A percentile compares a stretch with the other conserved stretches of the same genome.
phyloP scores from a whole-genome alignment of 208 protist species.

The Phytomonas sp. region DNA sequence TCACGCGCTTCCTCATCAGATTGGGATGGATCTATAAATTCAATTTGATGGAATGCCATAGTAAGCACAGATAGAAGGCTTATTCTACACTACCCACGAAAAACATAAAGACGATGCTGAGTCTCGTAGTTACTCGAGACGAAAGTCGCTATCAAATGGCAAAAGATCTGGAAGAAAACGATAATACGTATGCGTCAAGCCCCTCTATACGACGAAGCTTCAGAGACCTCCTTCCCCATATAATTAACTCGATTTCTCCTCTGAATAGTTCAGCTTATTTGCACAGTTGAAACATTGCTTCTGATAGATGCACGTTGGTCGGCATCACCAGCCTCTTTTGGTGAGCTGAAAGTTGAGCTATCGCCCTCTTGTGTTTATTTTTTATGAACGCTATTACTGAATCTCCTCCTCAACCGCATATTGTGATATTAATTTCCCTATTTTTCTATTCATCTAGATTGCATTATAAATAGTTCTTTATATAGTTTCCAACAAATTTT shows the following conservation, averaged over 20 bases:
- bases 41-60: not conserved
- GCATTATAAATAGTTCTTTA: conserved; percentile 5
- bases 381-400: not conserved
- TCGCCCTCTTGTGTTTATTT: not conserved
- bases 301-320: not conserved
- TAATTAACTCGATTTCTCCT: not conserved
- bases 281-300: not conserved
- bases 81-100: not conserved
- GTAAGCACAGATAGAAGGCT: not conserved
- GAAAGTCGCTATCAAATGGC: too few species aligned
- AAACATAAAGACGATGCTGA: too few species aligned
- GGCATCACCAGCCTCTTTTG: not conserved
- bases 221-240: not conserved
- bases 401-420: not conserved
- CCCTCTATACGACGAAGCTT: not conserved
- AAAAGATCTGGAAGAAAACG: not conserved
- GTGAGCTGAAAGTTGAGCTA: not conserved
- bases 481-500: not conserved
- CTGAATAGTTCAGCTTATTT: not conserved
- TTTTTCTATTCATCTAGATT: conserved; percentile 6
- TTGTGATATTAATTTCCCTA: not conserved
- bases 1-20: not conserved
- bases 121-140: too few species aligned
- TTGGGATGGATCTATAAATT: not conserved
- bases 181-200: not conserved